phyloP scores from a whole-genome alignment of 305 asterid species.

The Salvia sclarea region DNA sequence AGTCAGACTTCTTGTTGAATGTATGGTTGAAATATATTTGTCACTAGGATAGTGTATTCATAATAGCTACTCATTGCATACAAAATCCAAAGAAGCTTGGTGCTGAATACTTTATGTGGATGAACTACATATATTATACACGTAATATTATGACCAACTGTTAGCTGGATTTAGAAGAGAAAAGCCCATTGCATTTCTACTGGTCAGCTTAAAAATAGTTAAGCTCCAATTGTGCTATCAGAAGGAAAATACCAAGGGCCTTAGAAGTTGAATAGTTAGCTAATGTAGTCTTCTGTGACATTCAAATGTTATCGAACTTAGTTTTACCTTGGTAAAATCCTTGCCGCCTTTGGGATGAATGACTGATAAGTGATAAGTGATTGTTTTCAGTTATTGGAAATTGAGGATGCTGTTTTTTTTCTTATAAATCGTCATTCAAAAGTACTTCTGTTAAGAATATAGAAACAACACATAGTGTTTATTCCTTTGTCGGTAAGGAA shows the following conservation, averaged over 20 bases:
- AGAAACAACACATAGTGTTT: constrained; percentile 5
- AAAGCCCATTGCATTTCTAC: too few species aligned
- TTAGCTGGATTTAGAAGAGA: too few species aligned
- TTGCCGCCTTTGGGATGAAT: not conserved
- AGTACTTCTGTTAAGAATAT: constrained; percentile 7
- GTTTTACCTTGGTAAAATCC: not conserved
- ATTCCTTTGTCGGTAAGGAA: not conserved
- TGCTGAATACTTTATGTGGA: constrained; percentile 1
- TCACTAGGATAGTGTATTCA: too few species aligned
- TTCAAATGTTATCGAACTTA: not conserved
- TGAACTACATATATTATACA: not conserved
- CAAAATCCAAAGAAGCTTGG: not conserved
- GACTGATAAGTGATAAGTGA: not conserved
- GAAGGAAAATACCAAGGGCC: not conserved
- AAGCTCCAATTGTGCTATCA: not conserved
- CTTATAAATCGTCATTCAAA: not conserved
- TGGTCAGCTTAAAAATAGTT: not conserved
- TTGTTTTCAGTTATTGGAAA: not conserved
- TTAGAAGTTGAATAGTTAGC: constrained; percentile 8
- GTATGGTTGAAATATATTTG: too few species aligned
- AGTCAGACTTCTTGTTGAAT: constrained; percentile 28
- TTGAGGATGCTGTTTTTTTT: not conserved
- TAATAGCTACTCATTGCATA: constrained; percentile 2
- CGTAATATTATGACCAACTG: constrained; percentile 2
- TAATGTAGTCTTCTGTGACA: not conserved